A percentile compares a stretch with the other conserved stretches of the same genome.
phyloP scores from a whole-genome alignment of 805 yeast species.

The Candida orba region DNA sequence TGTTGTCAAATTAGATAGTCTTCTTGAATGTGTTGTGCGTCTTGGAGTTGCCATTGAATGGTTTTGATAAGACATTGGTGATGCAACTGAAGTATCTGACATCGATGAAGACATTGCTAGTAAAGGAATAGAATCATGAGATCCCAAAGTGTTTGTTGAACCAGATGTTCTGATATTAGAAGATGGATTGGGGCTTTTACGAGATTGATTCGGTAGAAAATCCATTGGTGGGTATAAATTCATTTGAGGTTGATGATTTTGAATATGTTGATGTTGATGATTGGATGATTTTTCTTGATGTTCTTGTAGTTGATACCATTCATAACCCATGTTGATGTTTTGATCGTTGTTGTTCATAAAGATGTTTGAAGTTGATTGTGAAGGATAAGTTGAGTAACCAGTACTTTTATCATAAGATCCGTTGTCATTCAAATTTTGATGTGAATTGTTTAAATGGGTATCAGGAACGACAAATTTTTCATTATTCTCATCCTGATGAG shows the following conservation, averaged over 20 bases:
- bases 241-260: slow-evolving; percentile 7
- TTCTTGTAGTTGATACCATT: slow-evolving; percentile 24
- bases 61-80: slow-evolving; percentile 25
- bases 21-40: slow-evolving; percentile 20
- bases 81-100: slow-evolving; percentile 20
- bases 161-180: slow-evolving; percentile 22
- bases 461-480: slow-evolving; percentile 4
- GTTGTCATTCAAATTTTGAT: neutral
- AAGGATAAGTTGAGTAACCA: slow-evolving; percentile 2
- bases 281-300: neutral
- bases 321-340: slow-evolving; percentile 3
- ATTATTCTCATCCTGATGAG: neutral
- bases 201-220: slow-evolving; percentile 7
- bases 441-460: neutral
- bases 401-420: neutral
- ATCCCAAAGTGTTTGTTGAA: slow-evolving; percentile 28
- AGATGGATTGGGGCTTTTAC: slow-evolving; percentile 2
- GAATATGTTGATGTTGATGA: slow-evolving; percentile 1
- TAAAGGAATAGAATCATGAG: slow-evolving; percentile 26
- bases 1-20: slow-evolving; percentile 22
- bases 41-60: slow-evolving; percentile 29
- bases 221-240: slow-evolving; percentile 10
- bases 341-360: neutral
- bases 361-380: slow-evolving; percentile 25
- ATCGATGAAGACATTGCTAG: slow-evolving; percentile 20